Evolutionary conservation across 2,329 filamentous ascomycete species (phyloP), one percentile per base, ranked within the genome.

Genomic region (Neurospora crassa): DNA sequence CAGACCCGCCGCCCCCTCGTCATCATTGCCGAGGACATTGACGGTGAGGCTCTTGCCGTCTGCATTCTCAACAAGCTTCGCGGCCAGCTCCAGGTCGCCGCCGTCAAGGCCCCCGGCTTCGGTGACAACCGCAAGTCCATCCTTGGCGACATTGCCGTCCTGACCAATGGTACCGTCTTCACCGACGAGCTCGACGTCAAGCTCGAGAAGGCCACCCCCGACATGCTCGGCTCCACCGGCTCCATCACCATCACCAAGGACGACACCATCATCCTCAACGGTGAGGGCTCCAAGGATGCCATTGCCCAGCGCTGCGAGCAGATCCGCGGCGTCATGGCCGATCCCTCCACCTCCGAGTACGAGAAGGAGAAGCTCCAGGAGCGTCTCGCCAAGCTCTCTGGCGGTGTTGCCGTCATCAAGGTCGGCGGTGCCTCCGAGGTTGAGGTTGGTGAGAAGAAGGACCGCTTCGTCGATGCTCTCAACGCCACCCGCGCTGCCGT

Each of bases 351-450:
- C 75, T 97, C 94, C 68, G 96, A 99, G 80, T 99, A 99, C 85
- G 96, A 99, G 90, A 98, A 97, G 90, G 96, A 99, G 92, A 99
- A 99, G 90, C 93, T 99, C 76, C 96, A 98, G 87, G 96, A 99
- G 88, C 96, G 96, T 85, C 92, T 99, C 74, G 96, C 96, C 78
- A 99, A 99, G 91, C 92, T 99, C 77, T 98, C 96, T 76, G 96
- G 96, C 75, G 96, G 96, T 88, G 96, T 99, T 78, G 96, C 96
- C 78, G 96, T 99, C 84, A 98, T 99, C 89, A 97, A 97, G 89
- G 96, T 99, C 75, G 96, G 96, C 79, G 96, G 96, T 82, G 89
- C 94, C 75, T 98, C 95, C 75, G 96, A 99, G 85, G 95, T 99
- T 76, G 96, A 99, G 88, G 96, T 99, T 71, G 92, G 94, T 77